Conservation (phyloP, 176 grass and related monocot genomes). For the Cenchrus fungigraminus region DNA sequence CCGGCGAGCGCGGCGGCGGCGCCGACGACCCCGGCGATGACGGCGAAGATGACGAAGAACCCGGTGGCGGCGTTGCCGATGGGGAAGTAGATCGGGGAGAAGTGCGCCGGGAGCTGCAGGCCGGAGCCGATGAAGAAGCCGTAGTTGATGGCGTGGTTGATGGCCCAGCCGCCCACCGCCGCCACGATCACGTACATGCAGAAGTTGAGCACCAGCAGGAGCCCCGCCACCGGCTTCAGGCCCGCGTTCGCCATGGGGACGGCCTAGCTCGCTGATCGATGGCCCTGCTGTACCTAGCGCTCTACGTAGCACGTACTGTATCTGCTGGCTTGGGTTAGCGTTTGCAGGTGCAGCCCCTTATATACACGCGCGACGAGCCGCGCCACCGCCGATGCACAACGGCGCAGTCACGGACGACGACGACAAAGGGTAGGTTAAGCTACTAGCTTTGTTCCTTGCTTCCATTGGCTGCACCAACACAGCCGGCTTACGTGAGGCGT, state of each 20-base stretch:
- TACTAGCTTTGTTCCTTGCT: constrained; percentile 73
- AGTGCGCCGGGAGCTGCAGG: constrained; percentile 72
- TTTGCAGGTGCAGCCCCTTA: constrained; percentile 13
- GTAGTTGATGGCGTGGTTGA: constrained; percentile 80
- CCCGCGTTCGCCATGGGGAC: constrained; percentile 59
- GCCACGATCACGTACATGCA: constrained; percentile 90
- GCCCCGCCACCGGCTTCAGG: constrained; percentile 54
- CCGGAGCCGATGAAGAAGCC: constrained; percentile 64
- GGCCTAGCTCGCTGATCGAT: neutral
- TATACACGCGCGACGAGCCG: constrained; percentile 41
- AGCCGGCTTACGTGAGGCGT: constrained; percentile 28
- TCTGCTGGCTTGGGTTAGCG: neutral
- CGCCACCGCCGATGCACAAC: neutral
- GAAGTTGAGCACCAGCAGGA: constrained; percentile 88
- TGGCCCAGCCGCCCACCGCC: constrained; percentile 84
- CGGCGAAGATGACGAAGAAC: constrained; percentile 84
- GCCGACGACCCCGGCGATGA: constrained; percentile 84
- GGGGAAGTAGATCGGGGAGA: constrained; percentile 89
- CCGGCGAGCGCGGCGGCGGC: constrained; percentile 77
- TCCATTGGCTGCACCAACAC: constrained; percentile 40
- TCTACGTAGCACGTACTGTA: neutral
- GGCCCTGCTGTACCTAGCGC: neutral
- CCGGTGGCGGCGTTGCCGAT: constrained; percentile 93
- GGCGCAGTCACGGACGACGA: neutral
- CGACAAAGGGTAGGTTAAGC: neutral